Evolutionary conservation across 2,329 filamentous ascomycete species (phyloP), one percentile per base, ranked within the genome.

Genomic region (Pseudocercospora macadamiae): DNA sequence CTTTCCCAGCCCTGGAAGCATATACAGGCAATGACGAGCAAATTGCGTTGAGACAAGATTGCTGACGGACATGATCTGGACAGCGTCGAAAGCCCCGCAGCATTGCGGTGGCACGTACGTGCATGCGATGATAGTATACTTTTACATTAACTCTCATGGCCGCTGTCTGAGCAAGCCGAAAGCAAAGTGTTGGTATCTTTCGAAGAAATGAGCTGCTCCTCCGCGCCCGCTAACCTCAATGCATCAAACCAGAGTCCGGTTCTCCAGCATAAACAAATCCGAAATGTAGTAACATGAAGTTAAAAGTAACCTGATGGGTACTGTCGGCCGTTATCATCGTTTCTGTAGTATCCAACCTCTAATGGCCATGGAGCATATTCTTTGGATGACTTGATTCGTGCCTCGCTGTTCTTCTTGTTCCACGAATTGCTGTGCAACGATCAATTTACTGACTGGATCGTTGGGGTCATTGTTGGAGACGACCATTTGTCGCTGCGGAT

Each of bases 351-450:
- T 63, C 79, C 78, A 81, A 4, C 74, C 74, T 42, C 78, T 67
- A 62, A 79, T 73, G 16, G 77, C 76, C 78, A 82, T 81, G 48
- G 78, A 77, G 63, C 78, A 80, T 10, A 81, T 73, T 39, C 79
- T 72, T 55, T 79, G 76, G 54, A 80, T 74, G 53, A 80, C 78
- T 62, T 81, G 79, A 48, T 77, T 79, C 23, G 75, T 76, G 34
- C 79, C 78, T 51, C 68, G 66, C 21, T 74, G 72, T 55, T 79
- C 77, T 61, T 82, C 77, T 23, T 77, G 73, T 49, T 77, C 76
- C 32, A 82, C 75, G 64, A 82, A 81, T 1, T 70, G 71, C 69
- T 79, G 79, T 19, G 80, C 80, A 12, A 82, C 75, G n/a, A 69
- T 68, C 26, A 82, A 71, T 67, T 81, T 80, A 26, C 75, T 77